Percentiles rank a stretch among this genome's conserved stretches.
phyloP scores from a whole-genome alignment of 306 rosid species.

The Senna tora region DNA sequence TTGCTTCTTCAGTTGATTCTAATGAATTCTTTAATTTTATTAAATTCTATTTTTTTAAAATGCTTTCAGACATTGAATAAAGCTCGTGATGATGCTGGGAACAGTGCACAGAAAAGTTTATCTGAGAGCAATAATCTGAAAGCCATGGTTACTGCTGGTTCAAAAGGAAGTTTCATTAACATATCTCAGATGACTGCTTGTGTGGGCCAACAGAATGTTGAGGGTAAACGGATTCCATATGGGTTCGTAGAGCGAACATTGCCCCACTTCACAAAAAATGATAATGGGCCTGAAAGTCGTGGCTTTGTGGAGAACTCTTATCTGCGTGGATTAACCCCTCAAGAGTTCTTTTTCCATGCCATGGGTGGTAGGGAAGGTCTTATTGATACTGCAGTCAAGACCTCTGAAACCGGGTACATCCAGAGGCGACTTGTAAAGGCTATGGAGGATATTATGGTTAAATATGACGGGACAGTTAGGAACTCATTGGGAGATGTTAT shows the following conservation, averaged over 20 bases:
- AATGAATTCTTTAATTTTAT: background rate
- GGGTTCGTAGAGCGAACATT: slow-evolving; percentile 94
- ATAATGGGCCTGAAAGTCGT: slow-evolving; percentile 99
- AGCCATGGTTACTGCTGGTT: slow-evolving; percentile 99
- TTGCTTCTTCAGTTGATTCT: slow-evolving; percentile 29
- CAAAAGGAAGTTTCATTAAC: slow-evolving; percentile 99
- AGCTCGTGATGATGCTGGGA: slow-evolving; percentile 99
- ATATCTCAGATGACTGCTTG: slow-evolving; percentile 99
- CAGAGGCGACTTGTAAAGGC: slow-evolving; percentile 99
- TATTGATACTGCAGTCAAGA: slow-evolving; percentile 98
- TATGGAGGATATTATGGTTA: slow-evolving; percentile 99
- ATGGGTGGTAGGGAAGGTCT: slow-evolving; percentile 99
- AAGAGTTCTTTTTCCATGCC: slow-evolving; percentile 98
- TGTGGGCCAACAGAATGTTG: slow-evolving; percentile 99
- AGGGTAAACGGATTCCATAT: slow-evolving; percentile 98
- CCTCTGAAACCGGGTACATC: slow-evolving; percentile 98
- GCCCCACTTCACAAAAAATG: slow-evolving; percentile 97
- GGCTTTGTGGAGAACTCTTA: slow-evolving; percentile 99
- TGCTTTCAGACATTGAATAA: slow-evolving; percentile 66
- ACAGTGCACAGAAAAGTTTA: slow-evolving; percentile 95
- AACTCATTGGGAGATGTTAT: slow-evolving; percentile 98
- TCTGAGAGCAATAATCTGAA: slow-evolving; percentile 94
- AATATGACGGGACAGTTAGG: slow-evolving; percentile 98
- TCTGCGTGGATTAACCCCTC: slow-evolving; percentile 96
- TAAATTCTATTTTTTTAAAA: background rate